phyloP scores from a whole-genome alignment of 2,329 filamentous ascomycete genomes.

The Talaromyces funiculosus region DNA sequence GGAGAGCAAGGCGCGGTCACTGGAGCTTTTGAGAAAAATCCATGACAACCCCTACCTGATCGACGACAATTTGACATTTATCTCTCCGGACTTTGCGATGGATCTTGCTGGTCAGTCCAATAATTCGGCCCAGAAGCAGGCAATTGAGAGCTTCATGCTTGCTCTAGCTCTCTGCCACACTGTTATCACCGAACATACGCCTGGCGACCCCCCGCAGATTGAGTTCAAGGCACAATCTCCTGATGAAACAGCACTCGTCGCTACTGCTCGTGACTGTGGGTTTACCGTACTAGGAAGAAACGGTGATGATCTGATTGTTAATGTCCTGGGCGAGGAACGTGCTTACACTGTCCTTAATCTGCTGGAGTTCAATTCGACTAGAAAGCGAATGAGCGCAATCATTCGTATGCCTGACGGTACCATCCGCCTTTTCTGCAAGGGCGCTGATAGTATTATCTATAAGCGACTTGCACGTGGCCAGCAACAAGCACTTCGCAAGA shows the following conservation, averaged over 20 bases:
- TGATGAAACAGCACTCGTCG: slow-evolving; percentile 89
- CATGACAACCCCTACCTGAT: slow-evolving; percentile 87
- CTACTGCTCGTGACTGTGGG: slow-evolving; percentile 89
- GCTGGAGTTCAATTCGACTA: slow-evolving; percentile 92
- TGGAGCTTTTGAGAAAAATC: slow-evolving; percentile 65
- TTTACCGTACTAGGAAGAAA: slow-evolving; percentile 84
- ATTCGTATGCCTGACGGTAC: slow-evolving; percentile 86
- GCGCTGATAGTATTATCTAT: slow-evolving; percentile 95
- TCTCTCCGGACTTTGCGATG: slow-evolving; percentile 81
- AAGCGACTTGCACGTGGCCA: slow-evolving; percentile 79
- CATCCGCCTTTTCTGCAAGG: slow-evolving; percentile 93
- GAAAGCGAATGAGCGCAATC: slow-evolving; percentile 97
- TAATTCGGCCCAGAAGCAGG: slow-evolving; percentile 61
- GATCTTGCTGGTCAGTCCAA: slow-evolving; percentile 76
- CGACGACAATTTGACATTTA: slow-evolving; percentile 84
- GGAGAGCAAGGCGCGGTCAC: slow-evolving; percentile 65
- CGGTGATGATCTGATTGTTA: slow-evolving; percentile 74
- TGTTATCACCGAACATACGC: slow-evolving; percentile 82
- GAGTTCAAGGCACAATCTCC: slow-evolving; percentile 96
- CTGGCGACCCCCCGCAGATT: slow-evolving; percentile 85
- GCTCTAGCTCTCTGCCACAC: slow-evolving; percentile 93
- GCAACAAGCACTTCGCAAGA: slow-evolving; percentile 73
- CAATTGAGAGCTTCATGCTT: slow-evolving; percentile 88
- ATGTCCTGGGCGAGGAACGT: slow-evolving; percentile 78
- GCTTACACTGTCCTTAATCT: slow-evolving; percentile 87